Conservation (phyloP, 2,329 filamentous ascomycete genomes). For the Phyllosticta capitalensis region DNA sequence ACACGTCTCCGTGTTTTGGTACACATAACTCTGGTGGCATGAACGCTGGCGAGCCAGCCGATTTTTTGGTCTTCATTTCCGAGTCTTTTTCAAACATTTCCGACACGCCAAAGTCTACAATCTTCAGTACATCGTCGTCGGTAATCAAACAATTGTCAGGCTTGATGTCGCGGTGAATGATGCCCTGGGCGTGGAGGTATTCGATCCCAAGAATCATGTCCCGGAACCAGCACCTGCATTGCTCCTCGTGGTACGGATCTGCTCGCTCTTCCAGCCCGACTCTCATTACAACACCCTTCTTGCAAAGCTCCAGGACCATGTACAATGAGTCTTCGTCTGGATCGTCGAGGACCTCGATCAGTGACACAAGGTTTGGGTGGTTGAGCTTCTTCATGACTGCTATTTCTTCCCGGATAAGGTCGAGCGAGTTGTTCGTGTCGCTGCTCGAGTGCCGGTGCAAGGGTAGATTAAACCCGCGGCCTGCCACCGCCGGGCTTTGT, state of each 20-base stretch:
- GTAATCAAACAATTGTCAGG: slow-evolving; percentile 91
- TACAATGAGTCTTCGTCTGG: slow-evolving; percentile 92
- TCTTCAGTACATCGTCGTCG: slow-evolving; percentile 84
- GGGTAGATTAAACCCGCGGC: slow-evolving; percentile 52
- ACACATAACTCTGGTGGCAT: slow-evolving; percentile 88
- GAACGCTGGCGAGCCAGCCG: slow-evolving; percentile 89
- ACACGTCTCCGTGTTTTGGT: slow-evolving; percentile 74
- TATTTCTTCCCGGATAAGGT: slow-evolving; percentile 89
- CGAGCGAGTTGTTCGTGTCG: slow-evolving; percentile 60
- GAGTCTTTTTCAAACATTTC: slow-evolving; percentile 91
- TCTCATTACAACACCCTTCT: slow-evolving; percentile 95
- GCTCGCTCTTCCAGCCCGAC: slow-evolving; percentile 78
- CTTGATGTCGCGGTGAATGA: slow-evolving; percentile 95
- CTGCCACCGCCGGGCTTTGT: slow-evolving; percentile 42
- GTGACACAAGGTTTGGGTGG: slow-evolving; percentile 83
- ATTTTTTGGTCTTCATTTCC: slow-evolving; percentile 86
- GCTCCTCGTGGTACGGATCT: slow-evolving; percentile 71
- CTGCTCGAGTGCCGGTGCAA: slow-evolving; percentile 50
- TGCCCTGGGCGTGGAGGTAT: slow-evolving; percentile 90
- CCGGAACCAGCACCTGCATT: slow-evolving; percentile 84
- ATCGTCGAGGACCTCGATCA: slow-evolving; percentile 93
- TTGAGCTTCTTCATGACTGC: slow-evolving; percentile 99
- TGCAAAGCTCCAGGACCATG: slow-evolving; percentile 99
- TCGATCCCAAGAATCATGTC: slow-evolving; percentile 93
- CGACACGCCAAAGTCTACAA: slow-evolving; percentile 97